Evolutionary conservation across 1,139 yeast genomes (phyloP), one percentile per base, ranked within the genome.

Genomic region (Candida neerlandica): DNA sequence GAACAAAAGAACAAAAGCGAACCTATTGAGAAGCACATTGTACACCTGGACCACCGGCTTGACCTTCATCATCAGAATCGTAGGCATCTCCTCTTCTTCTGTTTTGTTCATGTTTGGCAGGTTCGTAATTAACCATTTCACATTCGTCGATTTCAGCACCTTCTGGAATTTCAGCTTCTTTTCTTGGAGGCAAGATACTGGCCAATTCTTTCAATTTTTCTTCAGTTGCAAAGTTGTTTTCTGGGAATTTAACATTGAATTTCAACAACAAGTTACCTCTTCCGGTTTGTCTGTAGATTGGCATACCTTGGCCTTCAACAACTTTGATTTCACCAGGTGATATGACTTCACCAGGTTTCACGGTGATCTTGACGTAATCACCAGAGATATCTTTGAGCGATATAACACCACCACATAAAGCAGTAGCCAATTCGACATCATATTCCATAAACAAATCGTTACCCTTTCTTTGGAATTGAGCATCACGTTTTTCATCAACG

Each of bases 241-340:
- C 63, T 59, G 95, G 95, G 87, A 87, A 87, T 63, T 85, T 85
- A 60, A 87, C 77, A 51, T 77, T 77, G 70, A 87, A 87, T 66
- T 85, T 84, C 58, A 87, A 73, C 58, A 86, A 81, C 67, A 87
- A 78, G 67, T 86, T 81, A 74, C 95, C 95, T 62, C 71, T 75
- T 51, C 89, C 88, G 62, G 92, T 89, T 63, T 81, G 82, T 75
- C 87, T 85, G 66, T 77, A 82, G 61, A 87, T 71, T 65, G 95
- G 95, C 99, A 94, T 94, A 85, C 99, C 99, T 74, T 92, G 92
- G 62, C 86, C 89, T 62, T 89, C 95, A 58, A 94, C 75, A 50
- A 90, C 90, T 74, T 90, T 91, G 61, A 86, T 75, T 41, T 78
- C 69, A 56, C 90, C 96, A 51, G 98, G 98, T 39, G 92, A 65